Conservation (phyloP, 306 rosid genomes). For the Dicorynia guianensis region DNA sequence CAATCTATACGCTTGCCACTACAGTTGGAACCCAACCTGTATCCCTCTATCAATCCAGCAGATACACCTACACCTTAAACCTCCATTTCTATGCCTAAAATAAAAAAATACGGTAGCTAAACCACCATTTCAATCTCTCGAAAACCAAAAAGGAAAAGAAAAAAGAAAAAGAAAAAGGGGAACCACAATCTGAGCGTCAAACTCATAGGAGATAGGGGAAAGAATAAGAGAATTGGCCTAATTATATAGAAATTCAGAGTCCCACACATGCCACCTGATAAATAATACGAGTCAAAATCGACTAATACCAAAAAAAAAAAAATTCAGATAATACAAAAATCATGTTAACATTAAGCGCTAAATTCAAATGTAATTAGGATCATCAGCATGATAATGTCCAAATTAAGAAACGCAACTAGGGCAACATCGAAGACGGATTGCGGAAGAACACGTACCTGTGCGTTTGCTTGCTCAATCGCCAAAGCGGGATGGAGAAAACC, state of each 20-base stretch:
- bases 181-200: slow-evolving; percentile 51
- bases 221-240: slow-evolving; percentile 40
- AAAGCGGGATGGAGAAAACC: slow-evolving; percentile 42
- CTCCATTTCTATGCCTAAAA: slow-evolving; percentile 49
- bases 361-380: slow-evolving; percentile 45
- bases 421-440: slow-evolving; percentile 33
- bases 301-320: slow-evolving; percentile 28
- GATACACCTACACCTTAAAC: slow-evolving; percentile 38
- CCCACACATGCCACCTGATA: slow-evolving; percentile 64
- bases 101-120: slow-evolving; percentile 43
- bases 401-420: slow-evolving; percentile 45
- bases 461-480: slow-evolving; percentile 35
- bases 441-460: slow-evolving; percentile 60
- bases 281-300: slow-evolving; percentile 48
- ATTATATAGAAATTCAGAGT: slow-evolving; percentile 59
- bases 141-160: slow-evolving; percentile 54
- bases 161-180: slow-evolving; percentile 52
- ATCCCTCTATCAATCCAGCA: slow-evolving; percentile 45
- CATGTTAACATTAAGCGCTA: slow-evolving; percentile 12
- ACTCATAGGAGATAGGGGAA: slow-evolving; percentile 33
- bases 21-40: slow-evolving; percentile 48
- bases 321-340: background rate
- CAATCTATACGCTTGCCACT: slow-evolving; percentile 45
- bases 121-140: slow-evolving; percentile 58
- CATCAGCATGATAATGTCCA: slow-evolving; percentile 39